A percentile compares a stretch with the other conserved stretches of the same genome.
Evolutionary conservation across 495 filamentous ascomycete genomes (phyloP).

Genomic region (Trichoderma asperelloides): DNA sequence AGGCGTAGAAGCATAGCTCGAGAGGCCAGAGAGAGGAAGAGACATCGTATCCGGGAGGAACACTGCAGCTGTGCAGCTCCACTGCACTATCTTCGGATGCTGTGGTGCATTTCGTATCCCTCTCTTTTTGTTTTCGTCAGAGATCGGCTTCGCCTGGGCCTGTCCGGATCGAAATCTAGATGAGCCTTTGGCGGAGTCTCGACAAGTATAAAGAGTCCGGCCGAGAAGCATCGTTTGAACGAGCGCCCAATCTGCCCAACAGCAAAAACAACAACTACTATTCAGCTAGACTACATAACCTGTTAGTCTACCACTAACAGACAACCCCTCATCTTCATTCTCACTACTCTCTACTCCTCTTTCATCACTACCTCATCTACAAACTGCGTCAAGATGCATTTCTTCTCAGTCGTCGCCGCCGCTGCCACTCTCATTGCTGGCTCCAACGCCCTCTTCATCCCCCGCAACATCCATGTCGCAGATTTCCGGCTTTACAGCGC

Average conservation of each 20-base stretch:
- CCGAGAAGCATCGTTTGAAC: not conserved
- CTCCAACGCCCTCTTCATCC: not conserved
- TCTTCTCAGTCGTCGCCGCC: not conserved
- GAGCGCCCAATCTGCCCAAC: not conserved
- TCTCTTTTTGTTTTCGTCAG: not conserved
- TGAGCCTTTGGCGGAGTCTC: not conserved
- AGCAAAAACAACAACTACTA: not conserved
- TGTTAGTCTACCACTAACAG: not conserved
- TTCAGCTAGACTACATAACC: not conserved
- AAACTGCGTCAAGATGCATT: not conserved
- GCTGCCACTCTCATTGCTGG: not conserved
- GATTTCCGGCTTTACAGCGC: not conserved
- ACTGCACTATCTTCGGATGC: not conserved
- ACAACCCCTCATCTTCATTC: not conserved
- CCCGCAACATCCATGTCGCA: not conserved
- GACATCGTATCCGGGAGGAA: conserved; percentile 8
- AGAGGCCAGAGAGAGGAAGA: not conserved
- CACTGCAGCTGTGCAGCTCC: conserved; percentile 4
- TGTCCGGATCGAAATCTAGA: not conserved
- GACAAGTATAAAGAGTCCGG: not conserved
- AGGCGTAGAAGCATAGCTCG: not conserved
- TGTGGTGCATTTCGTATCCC: not conserved
- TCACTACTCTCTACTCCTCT: not conserved
- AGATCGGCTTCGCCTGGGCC: not conserved
- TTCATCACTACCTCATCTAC: not conserved